phyloP scores from a whole-genome alignment of 2,329 filamentous ascomycete species.

The Alternaria dauci region DNA sequence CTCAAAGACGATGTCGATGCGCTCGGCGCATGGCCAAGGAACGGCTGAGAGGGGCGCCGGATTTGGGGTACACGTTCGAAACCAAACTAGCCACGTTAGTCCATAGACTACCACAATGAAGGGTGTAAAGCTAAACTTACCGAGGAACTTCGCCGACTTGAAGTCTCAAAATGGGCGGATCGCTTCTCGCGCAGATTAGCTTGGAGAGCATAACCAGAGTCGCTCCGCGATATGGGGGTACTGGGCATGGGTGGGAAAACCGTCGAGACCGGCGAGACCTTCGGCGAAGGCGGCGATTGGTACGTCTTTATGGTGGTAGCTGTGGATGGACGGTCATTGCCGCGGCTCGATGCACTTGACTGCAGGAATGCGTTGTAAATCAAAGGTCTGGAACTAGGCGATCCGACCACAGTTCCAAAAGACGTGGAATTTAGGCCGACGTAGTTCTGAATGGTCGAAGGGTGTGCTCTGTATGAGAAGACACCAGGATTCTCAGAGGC shows the following conservation, averaged over 20 bases:
- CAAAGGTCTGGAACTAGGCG: conserved; percentile 63
- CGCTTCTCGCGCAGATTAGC: conserved; percentile 91
- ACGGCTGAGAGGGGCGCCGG: conserved; percentile 71
- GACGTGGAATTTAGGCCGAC: conserved; percentile 88
- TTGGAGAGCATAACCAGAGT: conserved; percentile 88
- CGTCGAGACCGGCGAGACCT: conserved; percentile 77
- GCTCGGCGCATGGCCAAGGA: conserved; percentile 70
- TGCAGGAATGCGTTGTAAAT: conserved; percentile 93
- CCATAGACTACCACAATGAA: conserved; percentile 28
- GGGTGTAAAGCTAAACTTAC: conserved; percentile 43
- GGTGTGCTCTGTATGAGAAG: conserved; percentile 75
- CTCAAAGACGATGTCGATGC: conserved; percentile 72
- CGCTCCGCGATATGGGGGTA: conserved; percentile 84
- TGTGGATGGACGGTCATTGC: conserved; percentile 74
- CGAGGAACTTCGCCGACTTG: conserved; percentile 89
- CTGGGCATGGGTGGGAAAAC: conserved; percentile 79
- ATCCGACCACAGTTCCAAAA: conserved; percentile 74
- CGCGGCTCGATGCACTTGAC: conserved; percentile 70
- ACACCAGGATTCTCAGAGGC: conserved; percentile 84
- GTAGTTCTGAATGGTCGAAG: conserved; percentile 81
- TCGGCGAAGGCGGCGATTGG: conserved; percentile 65
- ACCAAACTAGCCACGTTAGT: conserved; percentile 65
- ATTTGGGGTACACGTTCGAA: conserved; percentile 73
- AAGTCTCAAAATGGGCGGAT: conserved; percentile 87
- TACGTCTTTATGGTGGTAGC: conserved; percentile 47